phyloP scores from a whole-genome alignment of 352 stramenopile species.

The Phytophthora vignae region DNA sequence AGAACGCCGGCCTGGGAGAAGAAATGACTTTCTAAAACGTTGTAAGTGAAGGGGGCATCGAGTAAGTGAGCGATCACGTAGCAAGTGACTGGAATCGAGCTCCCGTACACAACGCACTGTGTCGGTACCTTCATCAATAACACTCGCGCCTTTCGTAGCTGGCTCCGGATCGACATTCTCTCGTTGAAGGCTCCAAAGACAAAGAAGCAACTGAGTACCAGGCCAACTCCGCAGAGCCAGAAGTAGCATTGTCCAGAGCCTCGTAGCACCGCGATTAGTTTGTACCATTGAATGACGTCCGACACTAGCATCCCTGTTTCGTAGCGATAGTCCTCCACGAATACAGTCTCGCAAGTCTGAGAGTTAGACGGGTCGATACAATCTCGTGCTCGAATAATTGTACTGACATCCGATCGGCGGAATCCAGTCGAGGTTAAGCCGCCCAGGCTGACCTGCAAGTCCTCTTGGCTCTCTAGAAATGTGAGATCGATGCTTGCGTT shows the following conservation, averaged over 20 bases:
- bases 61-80: slow-evolving; percentile 56
- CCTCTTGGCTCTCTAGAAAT: slow-evolving; percentile 34
- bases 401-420: slow-evolving; percentile 31
- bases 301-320: slow-evolving; percentile 32
- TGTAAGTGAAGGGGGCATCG: slow-evolving; percentile 51
- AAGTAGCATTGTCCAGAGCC: slow-evolving; percentile 52
- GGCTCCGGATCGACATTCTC: neutral
- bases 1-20: slow-evolving; percentile 36
- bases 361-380: slow-evolving; percentile 1
- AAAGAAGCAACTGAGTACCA: slow-evolving; percentile 39
- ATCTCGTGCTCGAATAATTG: slow-evolving; percentile 32
- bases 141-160: slow-evolving; percentile 11
- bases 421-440: slow-evolving; percentile 14
- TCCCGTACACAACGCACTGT: slow-evolving; percentile 62
- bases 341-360: slow-evolving; percentile 41
- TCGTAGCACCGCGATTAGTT: slow-evolving; percentile 31
- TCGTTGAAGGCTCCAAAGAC: slow-evolving; percentile 4
- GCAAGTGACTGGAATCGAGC: slow-evolving; percentile 44
- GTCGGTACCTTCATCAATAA: slow-evolving; percentile 54
- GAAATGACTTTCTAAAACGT: slow-evolving; percentile 41
- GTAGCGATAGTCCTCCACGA: slow-evolving; percentile 56
- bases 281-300: slow-evolving; percentile 39
- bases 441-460: slow-evolving; percentile 23
- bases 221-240: slow-evolving; percentile 34
- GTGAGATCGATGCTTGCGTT: slow-evolving; percentile 29